Evolutionary conservation across 2,329 filamentous ascomycete genomes (phyloP).

Genomic region (Colletotrichum sansevieriae): DNA sequence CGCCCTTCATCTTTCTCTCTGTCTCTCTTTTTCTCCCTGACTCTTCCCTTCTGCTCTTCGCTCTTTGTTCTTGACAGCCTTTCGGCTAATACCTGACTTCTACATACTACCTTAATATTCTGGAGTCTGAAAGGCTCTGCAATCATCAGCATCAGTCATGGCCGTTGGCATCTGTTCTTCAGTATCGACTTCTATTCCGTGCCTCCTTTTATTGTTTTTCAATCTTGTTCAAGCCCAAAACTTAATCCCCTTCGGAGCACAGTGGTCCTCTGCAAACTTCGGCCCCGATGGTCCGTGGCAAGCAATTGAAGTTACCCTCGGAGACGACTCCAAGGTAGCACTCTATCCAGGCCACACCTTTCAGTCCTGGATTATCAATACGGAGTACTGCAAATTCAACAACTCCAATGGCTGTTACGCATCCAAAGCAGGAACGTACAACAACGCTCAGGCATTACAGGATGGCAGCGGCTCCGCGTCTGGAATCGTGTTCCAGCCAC

Average conservation of each 20-base stretch:
- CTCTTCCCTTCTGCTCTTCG: too few species aligned
- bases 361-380: conserved; percentile 47
- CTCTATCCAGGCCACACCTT: conserved; percentile 49
- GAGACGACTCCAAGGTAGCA: conserved; percentile 44
- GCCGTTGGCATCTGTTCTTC: too few species aligned
- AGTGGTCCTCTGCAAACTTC: conserved; percentile 47
- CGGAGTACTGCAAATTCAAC: conserved; percentile 48
- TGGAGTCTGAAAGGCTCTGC: too few species aligned
- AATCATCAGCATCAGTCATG: too few species aligned
- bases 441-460: conserved; percentile 29
- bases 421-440: conserved; percentile 47
- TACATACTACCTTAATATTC: too few species aligned
- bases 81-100: too few species aligned
- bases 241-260: conserved; percentile 43
- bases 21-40: too few species aligned
- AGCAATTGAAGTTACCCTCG: conserved; percentile 47
- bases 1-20: too few species aligned
- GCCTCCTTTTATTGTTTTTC: too few species aligned
- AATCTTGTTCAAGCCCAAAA: neutral
- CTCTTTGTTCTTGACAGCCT: too few species aligned
- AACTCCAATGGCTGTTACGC: conserved; percentile 44
- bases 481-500: conserved; percentile 4
- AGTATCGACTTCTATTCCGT: too few species aligned
- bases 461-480: conserved; percentile 1
- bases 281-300: conserved; percentile 54